Conservation (phyloP, 2,329 filamentous ascomycete genomes). For the Epichloe sylvatica region DNA sequence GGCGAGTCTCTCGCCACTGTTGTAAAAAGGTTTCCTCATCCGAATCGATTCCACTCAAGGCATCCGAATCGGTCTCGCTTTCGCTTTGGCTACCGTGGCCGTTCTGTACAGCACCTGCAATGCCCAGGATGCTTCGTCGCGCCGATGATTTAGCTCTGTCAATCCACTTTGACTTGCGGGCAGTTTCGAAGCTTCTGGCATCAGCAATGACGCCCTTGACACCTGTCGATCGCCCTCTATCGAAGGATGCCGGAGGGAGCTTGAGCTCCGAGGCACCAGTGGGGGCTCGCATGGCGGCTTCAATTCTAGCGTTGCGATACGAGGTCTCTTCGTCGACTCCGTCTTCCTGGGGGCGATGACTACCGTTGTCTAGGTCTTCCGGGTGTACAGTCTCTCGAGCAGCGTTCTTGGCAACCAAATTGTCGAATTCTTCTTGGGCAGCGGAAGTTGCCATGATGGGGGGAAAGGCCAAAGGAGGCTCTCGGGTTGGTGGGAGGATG, state of each 20-base stretch:
- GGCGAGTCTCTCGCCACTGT: slow-evolving; percentile 69
- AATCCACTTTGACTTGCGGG: slow-evolving; percentile 42
- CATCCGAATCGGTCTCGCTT: slow-evolving; percentile 34
- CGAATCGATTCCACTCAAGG: slow-evolving; percentile 32
- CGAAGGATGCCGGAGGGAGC: slow-evolving; percentile 48
- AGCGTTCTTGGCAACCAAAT: slow-evolving; percentile 44
- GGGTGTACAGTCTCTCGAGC: slow-evolving; percentile 34
- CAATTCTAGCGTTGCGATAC: slow-evolving; percentile 40
- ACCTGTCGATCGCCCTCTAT: slow-evolving; percentile 59
- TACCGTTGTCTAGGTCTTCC: slow-evolving; percentile 41
- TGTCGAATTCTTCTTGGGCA: slow-evolving; percentile 54
- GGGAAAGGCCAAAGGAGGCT: background rate
- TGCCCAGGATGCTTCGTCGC: slow-evolving; percentile 41
- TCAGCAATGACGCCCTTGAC: slow-evolving; percentile 83
- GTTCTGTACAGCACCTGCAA: slow-evolving; percentile 18
- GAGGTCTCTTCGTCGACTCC: slow-evolving; percentile 43
- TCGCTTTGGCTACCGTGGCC: slow-evolving; percentile 19
- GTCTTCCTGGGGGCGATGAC: slow-evolving; percentile 32
- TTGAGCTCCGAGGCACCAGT: slow-evolving; percentile 37
- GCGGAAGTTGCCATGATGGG: slow-evolving; percentile 43
- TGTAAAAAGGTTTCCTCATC: slow-evolving; percentile 72
- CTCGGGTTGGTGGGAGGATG: background rate
- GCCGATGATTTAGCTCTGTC: slow-evolving; percentile 36
- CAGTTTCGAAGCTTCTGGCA: slow-evolving; percentile 61
- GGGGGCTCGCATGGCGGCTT: slow-evolving; percentile 52